Evolutionary conservation across 495 filamentous ascomycete species (phyloP).

Genomic region (Mytilinidion resinicola): DNA sequence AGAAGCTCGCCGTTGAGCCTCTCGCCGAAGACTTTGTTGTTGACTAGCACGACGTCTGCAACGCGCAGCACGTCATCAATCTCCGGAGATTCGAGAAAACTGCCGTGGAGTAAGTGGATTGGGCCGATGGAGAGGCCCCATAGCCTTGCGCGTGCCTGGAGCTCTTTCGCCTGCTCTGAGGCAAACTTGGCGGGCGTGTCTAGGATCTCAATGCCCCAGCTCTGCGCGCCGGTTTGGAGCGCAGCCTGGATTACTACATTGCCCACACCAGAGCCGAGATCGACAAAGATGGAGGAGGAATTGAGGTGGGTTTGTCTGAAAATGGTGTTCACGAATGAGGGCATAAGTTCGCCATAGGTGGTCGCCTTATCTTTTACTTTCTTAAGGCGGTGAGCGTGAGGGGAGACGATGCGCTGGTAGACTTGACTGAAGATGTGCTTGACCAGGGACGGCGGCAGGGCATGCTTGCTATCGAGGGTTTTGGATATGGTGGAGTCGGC

Average conservation of each 20-base stretch:
- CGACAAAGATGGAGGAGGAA: slow-evolving; percentile 79
- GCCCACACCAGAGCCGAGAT: slow-evolving; percentile 89
- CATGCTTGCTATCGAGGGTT: slow-evolving; percentile 58
- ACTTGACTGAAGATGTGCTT: slow-evolving; percentile 80
- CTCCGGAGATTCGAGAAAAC: slow-evolving; percentile 69
- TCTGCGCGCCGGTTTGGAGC: slow-evolving; percentile 86
- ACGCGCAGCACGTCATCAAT: slow-evolving; percentile 67
- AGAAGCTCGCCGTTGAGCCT: slow-evolving; percentile 78
- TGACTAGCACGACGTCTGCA: slow-evolving; percentile 90
- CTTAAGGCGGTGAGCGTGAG: slow-evolving; percentile 69
- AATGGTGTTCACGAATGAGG: slow-evolving; percentile 72
- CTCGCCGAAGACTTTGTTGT: slow-evolving; percentile 91
- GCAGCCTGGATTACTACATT: slow-evolving; percentile 95
- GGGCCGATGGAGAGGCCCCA: slow-evolving; percentile 81
- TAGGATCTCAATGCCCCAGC: slow-evolving; percentile 96
- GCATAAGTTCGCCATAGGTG: slow-evolving; percentile 88
- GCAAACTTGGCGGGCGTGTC: slow-evolving; percentile 30
- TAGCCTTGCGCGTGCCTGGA: slow-evolving; percentile 71
- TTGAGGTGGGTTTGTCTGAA: slow-evolving; percentile 72
- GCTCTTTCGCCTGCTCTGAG: slow-evolving; percentile 49
- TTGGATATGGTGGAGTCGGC: slow-evolving; percentile 58
- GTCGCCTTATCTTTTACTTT: slow-evolving; percentile 82
- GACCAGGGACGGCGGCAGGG: slow-evolving; percentile 62
- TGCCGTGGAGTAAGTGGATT: slow-evolving; percentile 74
- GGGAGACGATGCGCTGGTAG: slow-evolving; percentile 88